Conservation (phyloP, 345 rosid genomes). For the Pseudoturritis turrita region DNA sequence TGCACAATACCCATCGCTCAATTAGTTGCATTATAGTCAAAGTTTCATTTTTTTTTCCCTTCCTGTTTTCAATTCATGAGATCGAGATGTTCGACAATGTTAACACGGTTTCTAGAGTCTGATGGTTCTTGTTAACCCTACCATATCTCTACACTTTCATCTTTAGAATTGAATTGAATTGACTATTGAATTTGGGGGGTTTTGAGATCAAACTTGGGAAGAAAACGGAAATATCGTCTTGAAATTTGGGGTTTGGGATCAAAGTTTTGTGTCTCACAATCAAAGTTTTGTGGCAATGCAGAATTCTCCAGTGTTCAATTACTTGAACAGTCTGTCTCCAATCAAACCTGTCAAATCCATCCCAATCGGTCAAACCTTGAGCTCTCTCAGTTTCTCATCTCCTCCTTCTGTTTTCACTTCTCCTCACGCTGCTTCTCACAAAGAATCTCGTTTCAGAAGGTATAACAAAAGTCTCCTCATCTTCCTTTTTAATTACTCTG, state of each 20-base stretch:
- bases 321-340: constrained; percentile 77
- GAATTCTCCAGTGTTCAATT: constrained; percentile 88
- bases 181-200: too few relatives aligned
- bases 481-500: neutral
- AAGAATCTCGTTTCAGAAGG: constrained; percentile 57
- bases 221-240: too few relatives aligned
- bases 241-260: neutral
- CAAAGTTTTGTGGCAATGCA: constrained; percentile 23
- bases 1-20: neutral
- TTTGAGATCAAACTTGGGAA: too few relatives aligned
- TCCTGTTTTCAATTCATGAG: neutral
- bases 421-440: constrained; percentile 64
- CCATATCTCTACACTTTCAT: neutral
- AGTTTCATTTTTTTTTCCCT: neutral
- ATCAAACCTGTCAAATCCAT: constrained; percentile 62
- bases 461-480: neutral
- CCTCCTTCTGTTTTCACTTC: constrained; percentile 80
- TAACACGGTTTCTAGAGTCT: neutral
- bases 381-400: constrained; percentile 58
- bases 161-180: neutral
- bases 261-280: neutral
- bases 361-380: constrained; percentile 51
- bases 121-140: neutral
- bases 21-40: neutral
- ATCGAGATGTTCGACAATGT: neutral